These are phyloP conservation scores for Rutstroemia sp. DNA, from an alignment of 2,329 filamentous ascomycete genomes.

Conservation along the genomic window DNA sequence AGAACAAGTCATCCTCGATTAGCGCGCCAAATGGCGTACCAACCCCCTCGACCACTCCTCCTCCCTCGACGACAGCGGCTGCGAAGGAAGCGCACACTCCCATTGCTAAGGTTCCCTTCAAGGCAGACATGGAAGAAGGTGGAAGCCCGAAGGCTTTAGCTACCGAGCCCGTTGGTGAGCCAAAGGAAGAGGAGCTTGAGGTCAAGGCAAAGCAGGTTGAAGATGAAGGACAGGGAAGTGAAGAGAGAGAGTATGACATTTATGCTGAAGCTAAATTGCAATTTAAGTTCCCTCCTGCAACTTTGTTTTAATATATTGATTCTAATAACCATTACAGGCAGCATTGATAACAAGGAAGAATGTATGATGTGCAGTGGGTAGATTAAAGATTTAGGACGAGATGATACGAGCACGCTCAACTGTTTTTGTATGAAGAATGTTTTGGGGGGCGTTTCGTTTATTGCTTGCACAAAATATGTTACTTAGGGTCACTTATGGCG, in stretches of 20 bases:
- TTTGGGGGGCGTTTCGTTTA: too few relatives aligned
- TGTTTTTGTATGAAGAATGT: neutral
- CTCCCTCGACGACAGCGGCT: conserved; percentile 27
- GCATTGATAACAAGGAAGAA: conserved; percentile 92
- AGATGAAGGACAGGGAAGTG: conserved; percentile 61
- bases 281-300: conserved; percentile 50
- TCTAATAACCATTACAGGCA: conserved; percentile 47
- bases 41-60: conserved; percentile 61
- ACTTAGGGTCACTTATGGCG: too few relatives aligned
- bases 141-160: conserved; percentile 73
- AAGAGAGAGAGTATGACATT: conserved; percentile 80
- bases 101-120: conserved; percentile 60
- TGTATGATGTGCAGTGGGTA: conserved; percentile 97
- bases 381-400: conserved; percentile 8
- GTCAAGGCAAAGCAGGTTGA: conserved; percentile 58
- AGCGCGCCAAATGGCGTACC: conserved; percentile 52
- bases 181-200: conserved; percentile 57
- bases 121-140: conserved; percentile 69
- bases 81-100: conserved; percentile 29
- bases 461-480: too few relatives aligned
- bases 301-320: conserved; percentile 16
- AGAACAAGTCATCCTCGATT: conserved; percentile 12
- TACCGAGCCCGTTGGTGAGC: conserved; percentile 55
- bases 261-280: conserved; percentile 87
- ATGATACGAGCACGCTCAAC: conserved; percentile 1